phyloP scores from a whole-genome alignment of 495 filamentous ascomycete genomes.

The Xylaria acuta region DNA sequence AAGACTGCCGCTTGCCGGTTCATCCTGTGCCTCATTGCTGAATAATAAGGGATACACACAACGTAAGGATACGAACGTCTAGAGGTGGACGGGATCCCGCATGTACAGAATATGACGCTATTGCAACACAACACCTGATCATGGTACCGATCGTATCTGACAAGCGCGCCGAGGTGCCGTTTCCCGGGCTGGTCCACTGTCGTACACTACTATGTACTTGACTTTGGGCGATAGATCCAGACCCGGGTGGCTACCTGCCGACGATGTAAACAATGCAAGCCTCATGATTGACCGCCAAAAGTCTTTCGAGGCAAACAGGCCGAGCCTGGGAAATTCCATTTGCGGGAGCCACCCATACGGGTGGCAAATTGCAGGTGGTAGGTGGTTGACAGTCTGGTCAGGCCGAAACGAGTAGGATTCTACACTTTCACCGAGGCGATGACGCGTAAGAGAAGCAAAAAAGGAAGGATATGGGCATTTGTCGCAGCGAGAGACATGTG shows the following conservation, averaged over 20 bases:
- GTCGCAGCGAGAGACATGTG: conserved; percentile 21
- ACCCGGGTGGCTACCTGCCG: conserved; percentile 1
- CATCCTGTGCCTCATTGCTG: not conserved
- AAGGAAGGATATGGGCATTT: not conserved
- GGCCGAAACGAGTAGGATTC: conserved; percentile 8
- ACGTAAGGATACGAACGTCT: not conserved
- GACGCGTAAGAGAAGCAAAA: conserved; percentile 23
- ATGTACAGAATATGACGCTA: not conserved
- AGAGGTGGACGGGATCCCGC: conserved; percentile 3
- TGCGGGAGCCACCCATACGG: not conserved
- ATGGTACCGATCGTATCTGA: conserved; percentile 5
- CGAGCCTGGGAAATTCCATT: not conserved
- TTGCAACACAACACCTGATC: not conserved
- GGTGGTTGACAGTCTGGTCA: not conserved
- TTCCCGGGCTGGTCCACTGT: not conserved
- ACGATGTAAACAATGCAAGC: conserved; percentile 20
- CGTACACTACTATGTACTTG: not conserved
- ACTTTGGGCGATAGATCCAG: not conserved
- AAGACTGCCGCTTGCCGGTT: conserved; percentile 4
- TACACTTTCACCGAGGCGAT: conserved; percentile 19
- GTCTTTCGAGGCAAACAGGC: conserved; percentile 9
- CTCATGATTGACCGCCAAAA: conserved; percentile 13
- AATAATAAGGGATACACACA: not conserved
- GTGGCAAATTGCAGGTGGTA: conserved; percentile 21
- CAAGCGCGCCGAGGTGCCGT: conserved; percentile 9